Conservation (phyloP, 73 alveolate genomes). For the Symbiodinium natans region DNA sequence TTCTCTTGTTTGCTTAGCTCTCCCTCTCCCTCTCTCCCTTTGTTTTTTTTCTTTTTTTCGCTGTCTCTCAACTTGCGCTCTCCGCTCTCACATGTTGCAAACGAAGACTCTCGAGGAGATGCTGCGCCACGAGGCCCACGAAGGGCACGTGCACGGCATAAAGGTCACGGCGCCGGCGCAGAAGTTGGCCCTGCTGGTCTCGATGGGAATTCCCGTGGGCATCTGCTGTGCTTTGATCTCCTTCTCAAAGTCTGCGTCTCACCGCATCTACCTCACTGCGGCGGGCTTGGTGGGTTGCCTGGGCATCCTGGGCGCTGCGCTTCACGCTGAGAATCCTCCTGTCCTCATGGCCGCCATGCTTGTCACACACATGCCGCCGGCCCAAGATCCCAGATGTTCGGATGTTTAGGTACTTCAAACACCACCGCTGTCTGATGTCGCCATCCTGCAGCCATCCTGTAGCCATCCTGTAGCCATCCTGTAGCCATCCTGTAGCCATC, state of each 20-base stretch:
- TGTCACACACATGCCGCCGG: slow-evolving; percentile 57
- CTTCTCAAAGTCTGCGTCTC: slow-evolving; percentile 50
- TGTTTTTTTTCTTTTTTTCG: too few relatives aligned
- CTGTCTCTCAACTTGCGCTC: too few relatives aligned
- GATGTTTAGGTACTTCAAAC: too few relatives aligned
- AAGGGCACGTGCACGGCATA: not conserved
- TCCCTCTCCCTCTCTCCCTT: too few relatives aligned
- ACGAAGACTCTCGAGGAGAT: not conserved
- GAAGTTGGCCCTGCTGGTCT: slow-evolving; percentile 41
- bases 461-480: too few relatives aligned
- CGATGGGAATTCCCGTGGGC: slow-evolving; percentile 60
- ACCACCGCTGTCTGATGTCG: too few relatives aligned
- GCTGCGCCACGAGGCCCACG: not conserved
- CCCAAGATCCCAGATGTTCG: not conserved
- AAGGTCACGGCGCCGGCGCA: slow-evolving; percentile 9
- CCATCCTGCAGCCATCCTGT: too few relatives aligned
- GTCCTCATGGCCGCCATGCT: slow-evolving; percentile 42
- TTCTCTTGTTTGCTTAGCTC: too few relatives aligned
- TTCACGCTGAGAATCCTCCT: not conserved
- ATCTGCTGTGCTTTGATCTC: slow-evolving; percentile 50
- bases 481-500: too few relatives aligned
- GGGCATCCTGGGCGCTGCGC: slow-evolving; percentile 4
- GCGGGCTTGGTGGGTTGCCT: slow-evolving; percentile 34
- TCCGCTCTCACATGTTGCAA: too few relatives aligned
- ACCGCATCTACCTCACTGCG: not conserved